A percentile compares a stretch with the other conserved stretches of the same genome.
Evolutionary conservation across 768 basidiomycete species (phyloP).

Genomic region (Scleroderma citrinum): DNA sequence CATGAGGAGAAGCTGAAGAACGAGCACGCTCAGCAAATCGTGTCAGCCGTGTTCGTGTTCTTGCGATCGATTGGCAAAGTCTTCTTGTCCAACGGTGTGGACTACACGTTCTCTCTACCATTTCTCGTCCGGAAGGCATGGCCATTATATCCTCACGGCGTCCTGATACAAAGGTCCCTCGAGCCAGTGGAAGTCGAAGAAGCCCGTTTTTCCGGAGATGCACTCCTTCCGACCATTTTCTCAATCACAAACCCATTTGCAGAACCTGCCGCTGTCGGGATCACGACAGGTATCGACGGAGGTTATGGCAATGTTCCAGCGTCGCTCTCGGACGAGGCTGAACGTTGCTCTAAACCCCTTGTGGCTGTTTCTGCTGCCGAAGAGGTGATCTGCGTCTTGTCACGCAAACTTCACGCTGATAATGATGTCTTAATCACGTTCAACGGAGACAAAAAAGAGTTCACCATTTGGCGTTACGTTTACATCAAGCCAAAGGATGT

Average conservation of each 20-base stretch:
- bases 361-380: slow-evolving; percentile 58
- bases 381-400: slow-evolving; percentile 57
- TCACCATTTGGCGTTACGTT: slow-evolving; percentile 71
- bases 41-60: slow-evolving; percentile 70
- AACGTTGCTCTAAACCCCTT: slow-evolving; percentile 44
- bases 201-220: slow-evolving; percentile 57
- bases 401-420: slow-evolving; percentile 33
- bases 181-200: slow-evolving; percentile 64
- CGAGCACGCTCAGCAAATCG: slow-evolving; percentile 32
- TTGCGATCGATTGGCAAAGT: slow-evolving; percentile 69
- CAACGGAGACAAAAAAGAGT: slow-evolving; percentile 42
- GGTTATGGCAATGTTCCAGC: slow-evolving; percentile 29
- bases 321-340: slow-evolving; percentile 49
- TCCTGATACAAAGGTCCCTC: slow-evolving; percentile 71
- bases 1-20: slow-evolving; percentile 35
- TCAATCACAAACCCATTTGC: slow-evolving; percentile 71
- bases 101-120: slow-evolving; percentile 75
- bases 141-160: slow-evolving; percentile 73
- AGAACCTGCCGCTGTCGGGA: slow-evolving; percentile 66
- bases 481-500: slow-evolving; percentile 56
- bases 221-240: slow-evolving; percentile 74
- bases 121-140: slow-evolving; percentile 77
- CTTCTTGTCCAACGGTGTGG: slow-evolving; percentile 61
- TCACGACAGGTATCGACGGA: slow-evolving; percentile 56
- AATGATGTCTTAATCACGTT: slow-evolving; percentile 55